phyloP scores from a whole-genome alignment of 768 basidiomycete species.

The Scleroderma citrinum region DNA sequence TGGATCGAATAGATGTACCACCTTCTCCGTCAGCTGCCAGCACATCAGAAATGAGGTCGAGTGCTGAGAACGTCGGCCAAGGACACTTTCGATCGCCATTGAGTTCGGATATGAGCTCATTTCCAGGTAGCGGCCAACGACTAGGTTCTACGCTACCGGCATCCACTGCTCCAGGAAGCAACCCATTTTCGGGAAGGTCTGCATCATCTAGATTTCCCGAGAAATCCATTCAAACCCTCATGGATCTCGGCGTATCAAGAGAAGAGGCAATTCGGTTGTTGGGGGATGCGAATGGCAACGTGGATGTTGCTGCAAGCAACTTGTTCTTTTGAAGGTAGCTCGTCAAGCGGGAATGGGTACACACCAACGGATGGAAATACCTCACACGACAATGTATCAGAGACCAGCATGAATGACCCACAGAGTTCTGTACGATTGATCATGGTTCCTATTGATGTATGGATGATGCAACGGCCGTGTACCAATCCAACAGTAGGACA shows the following conservation, averaged over 20 bases:
- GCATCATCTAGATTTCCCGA: constrained; percentile 44
- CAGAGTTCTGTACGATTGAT: no score
- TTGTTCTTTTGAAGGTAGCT: constrained; percentile 50
- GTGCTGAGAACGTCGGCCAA: neutral
- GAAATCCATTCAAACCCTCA: constrained; percentile 52
- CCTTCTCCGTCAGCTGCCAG: constrained; percentile 11
- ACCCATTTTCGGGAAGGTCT: constrained; percentile 39
- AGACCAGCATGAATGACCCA: no score
- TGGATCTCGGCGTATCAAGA: constrained; percentile 72
- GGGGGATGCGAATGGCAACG: constrained; percentile 76
- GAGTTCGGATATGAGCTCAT: constrained; percentile 43
- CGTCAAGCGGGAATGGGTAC: neutral
- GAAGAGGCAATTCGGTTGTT: constrained; percentile 74
- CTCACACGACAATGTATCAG: no score
- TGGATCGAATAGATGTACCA: constrained; percentile 26
- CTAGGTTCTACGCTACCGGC: constrained; percentile 41
- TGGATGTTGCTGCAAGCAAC: constrained; percentile 84
- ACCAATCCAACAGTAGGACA: no score
- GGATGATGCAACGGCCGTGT: no score
- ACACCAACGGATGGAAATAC: neutral
- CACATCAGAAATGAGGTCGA: constrained; percentile 5
- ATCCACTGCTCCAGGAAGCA: constrained; percentile 38
- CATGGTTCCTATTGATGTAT: no score
- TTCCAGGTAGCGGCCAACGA: constrained; percentile 67
- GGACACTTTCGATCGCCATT: constrained; percentile 11